A percentile compares a stretch with the other conserved stretches of the same genome.
These are phyloP conservation scores for Pneumocystis murina DNA, from an alignment of 1,139 yeast species.

Conservation along the genomic window DNA sequence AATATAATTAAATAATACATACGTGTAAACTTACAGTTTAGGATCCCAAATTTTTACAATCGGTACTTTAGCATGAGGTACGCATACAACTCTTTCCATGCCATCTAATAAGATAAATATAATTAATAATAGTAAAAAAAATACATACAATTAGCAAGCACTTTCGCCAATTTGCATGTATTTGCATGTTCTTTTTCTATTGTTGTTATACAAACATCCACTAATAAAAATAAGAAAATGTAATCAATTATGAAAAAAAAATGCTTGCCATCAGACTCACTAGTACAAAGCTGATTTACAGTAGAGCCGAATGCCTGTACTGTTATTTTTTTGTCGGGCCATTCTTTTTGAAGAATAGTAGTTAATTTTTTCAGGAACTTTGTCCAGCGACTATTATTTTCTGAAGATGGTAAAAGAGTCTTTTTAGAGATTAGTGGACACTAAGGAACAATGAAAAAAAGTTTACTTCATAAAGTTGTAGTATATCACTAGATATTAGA, in stretches of 20 bases:
- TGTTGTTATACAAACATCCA: constrained; percentile 17
- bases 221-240: not conserved
- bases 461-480: not conserved
- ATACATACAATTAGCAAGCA: constrained; percentile 14
- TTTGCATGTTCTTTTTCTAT: constrained; percentile 11
- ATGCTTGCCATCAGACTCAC: constrained; percentile 15
- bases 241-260: not conserved
- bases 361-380: constrained; percentile 14
- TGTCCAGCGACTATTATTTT: constrained; percentile 6
- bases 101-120: constrained; percentile 10
- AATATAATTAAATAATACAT: not conserved
- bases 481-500: not conserved
- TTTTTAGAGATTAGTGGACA: not conserved
- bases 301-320: constrained; percentile 18
- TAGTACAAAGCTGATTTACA: constrained; percentile 16
- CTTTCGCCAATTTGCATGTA: constrained; percentile 14
- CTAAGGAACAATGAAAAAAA: not conserved
- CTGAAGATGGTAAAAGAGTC: not conserved
- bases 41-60: constrained; percentile 20
- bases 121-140: not conserved
- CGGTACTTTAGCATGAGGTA: constrained; percentile 19
- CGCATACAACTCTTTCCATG: constrained; percentile 18
- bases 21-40: constrained; percentile 9
- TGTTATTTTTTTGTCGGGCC: constrained; percentile 15
- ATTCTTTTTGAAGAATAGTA: constrained; percentile 13